These are phyloP conservation scores for Tillandsia fasciculata DNA, from an alignment of 176 grass and related monocot genomes.

Conservation along the genomic window DNA sequence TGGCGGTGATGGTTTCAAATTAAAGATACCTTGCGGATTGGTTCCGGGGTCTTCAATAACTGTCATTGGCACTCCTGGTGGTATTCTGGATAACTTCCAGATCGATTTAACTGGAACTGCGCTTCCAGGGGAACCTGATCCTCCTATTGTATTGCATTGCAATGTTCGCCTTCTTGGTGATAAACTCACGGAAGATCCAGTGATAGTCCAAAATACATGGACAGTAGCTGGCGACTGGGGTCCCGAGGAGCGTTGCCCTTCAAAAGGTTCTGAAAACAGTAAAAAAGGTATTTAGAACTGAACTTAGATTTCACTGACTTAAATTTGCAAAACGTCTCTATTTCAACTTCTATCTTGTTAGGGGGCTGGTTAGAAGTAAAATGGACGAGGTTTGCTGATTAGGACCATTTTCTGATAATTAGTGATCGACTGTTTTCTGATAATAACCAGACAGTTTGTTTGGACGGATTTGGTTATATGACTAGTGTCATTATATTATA, in stretches of 20 bases:
- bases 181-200: slow-evolving; percentile 97
- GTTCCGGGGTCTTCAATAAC: slow-evolving; percentile 96
- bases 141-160: slow-evolving; percentile 85
- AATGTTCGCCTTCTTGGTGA: slow-evolving; percentile 93
- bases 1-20: slow-evolving; percentile 43
- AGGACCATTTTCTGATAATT: not conserved
- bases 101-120: slow-evolving; percentile 66
- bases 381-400: not conserved
- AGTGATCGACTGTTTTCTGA: not conserved
- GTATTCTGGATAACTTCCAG: slow-evolving; percentile 73
- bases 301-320: not conserved
- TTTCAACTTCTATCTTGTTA: not conserved
- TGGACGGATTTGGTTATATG: not conserved
- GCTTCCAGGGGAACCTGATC: slow-evolving; percentile 82
- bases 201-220: slow-evolving; percentile 98
- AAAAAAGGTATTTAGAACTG: slow-evolving; percentile 46
- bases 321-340: not conserved
- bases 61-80: slow-evolving; percentile 80
- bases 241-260: slow-evolving; percentile 80
- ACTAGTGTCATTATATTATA: not conserved
- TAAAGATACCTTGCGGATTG: slow-evolving; percentile 83
- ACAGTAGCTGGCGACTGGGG: slow-evolving; percentile 75
- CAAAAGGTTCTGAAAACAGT: slow-evolving; percentile 36
- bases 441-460: not conserved
- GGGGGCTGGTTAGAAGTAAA: not conserved